Evolutionary conservation across 225 moss, liverwort and hornwort genomes (phyloP).

Genomic region (Pseudoscleropodium purum): DNA sequence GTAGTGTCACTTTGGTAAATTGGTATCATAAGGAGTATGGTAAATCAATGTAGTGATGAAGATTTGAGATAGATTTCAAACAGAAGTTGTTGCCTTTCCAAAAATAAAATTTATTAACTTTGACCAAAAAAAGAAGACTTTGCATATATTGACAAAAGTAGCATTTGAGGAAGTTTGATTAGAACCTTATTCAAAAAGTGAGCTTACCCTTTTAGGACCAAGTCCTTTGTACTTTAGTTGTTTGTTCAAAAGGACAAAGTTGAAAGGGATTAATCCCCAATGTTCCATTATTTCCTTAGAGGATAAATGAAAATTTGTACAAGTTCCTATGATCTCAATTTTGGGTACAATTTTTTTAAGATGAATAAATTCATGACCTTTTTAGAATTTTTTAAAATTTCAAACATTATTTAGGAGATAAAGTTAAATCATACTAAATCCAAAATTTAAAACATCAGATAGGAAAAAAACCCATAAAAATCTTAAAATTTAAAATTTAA

Average conservation of each 20-base stretch:
- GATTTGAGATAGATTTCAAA: neutral
- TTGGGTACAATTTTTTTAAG: neutral
- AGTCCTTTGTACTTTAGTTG: neutral
- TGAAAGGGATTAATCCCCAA: neutral
- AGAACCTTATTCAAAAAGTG: neutral
- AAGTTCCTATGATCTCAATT: neutral
- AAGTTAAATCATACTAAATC: neutral
- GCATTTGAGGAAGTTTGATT: neutral
- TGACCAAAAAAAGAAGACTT: neutral
- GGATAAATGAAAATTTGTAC: neutral
- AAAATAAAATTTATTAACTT: neutral
- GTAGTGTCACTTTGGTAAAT: too few species aligned
- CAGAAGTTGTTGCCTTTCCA: too few species aligned
- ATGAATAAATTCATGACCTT: neutral
- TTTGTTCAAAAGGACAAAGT: neutral
- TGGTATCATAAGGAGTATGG: too few species aligned
- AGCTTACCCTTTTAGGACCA: fast-evolving
- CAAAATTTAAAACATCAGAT: fast-evolving
- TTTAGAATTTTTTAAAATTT: neutral
- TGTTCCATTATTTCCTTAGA: fast-evolving
- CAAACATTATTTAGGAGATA: fast-evolving
- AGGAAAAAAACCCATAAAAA: too few species aligned
- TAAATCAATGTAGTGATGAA: too few species aligned
- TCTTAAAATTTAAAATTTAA: too few species aligned
- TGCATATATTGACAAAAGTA: neutral